Evolutionary conservation across 148 eudicot species (phyloP), one percentile per base, ranked within the genome.

Genomic region (Camellia lanceoleosa): DNA sequence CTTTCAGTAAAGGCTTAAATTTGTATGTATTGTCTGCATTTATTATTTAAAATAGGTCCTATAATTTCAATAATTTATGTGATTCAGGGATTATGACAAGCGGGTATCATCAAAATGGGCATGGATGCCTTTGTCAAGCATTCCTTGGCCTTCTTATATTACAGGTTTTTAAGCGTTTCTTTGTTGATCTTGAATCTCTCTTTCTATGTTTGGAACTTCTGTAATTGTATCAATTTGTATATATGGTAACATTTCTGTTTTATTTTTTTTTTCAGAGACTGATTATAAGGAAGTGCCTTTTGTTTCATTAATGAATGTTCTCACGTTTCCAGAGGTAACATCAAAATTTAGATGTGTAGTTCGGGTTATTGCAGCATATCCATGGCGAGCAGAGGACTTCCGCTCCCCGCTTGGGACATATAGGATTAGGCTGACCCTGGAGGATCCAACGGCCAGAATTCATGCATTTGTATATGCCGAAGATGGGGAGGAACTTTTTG

Each of bases 391-490:
- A 56, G 89, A 91, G 81, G 89, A 92, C 77, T 92, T 96, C 65
- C 76, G 82, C 81, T 85, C 91, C 73, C 90, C 91, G 19, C 11
- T 38, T 59, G 93, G 93, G 74, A 82, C 76, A 61, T 93, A 86
- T 66, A 86, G 97, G 78, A 61, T 90, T 68, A 89, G 90, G 78
- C 82, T 96, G 76, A 93, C 97, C 44, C 87, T 96, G 43, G 99
- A 96, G 85, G 99, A 96, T 81, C 97, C 98, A 42, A 93, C 95
- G 74, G 94, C 92, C 58, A 88, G 97, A 86, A 82, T 96, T 67
- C 90, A 93, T 85, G 97, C 97, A 67, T 90, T 73, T 84, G 67
- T 95, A 15, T 93, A 83, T 85, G 93, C 83, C 10, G 92, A 91
- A 75, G 97, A 95, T 81, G 97, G 89, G 91, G 89, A 84, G 69